phyloP scores from a whole-genome alignment of 176 grass and related monocot species.

The Aegilops umbellulata region DNA sequence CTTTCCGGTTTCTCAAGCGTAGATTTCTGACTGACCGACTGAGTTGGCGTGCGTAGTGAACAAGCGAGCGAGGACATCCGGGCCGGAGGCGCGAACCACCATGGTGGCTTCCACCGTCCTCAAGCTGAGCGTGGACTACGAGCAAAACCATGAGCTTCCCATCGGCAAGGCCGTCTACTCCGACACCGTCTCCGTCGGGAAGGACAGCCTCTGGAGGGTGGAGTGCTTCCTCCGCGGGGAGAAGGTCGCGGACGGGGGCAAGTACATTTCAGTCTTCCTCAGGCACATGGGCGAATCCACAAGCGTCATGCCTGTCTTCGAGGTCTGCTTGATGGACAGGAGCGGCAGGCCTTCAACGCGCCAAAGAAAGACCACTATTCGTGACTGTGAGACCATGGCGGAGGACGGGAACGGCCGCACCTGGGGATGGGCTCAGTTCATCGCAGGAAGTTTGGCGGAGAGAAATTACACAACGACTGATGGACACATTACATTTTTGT shows the following conservation, averaged over 20 bases:
- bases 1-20: too few relatives aligned
- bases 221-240: background rate
- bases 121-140: background rate
- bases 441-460: too few relatives aligned
- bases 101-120: background rate
- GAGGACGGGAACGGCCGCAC: too few relatives aligned
- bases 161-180: background rate
- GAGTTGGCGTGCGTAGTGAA: background rate
- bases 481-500: too few relatives aligned
- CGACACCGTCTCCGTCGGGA: background rate
- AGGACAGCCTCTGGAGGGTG: constrained; percentile 1
- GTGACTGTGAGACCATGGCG: too few relatives aligned
- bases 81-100: background rate
- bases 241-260: too few relatives aligned
- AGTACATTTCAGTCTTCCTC: constrained; percentile 8
- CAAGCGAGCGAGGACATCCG: background rate
- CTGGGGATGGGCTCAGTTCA: too few relatives aligned
- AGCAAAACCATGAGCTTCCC: background rate
- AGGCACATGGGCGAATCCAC: background rate
- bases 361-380: too few relatives aligned
- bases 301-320: constrained; percentile 14
- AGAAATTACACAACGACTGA: too few relatives aligned
- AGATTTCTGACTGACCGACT: too few relatives aligned
- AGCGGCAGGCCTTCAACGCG: background rate
- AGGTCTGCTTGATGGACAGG: background rate